phyloP scores from a whole-genome alignment of 768 basidiomycete genomes.

The Mycena rebaudengoi region DNA sequence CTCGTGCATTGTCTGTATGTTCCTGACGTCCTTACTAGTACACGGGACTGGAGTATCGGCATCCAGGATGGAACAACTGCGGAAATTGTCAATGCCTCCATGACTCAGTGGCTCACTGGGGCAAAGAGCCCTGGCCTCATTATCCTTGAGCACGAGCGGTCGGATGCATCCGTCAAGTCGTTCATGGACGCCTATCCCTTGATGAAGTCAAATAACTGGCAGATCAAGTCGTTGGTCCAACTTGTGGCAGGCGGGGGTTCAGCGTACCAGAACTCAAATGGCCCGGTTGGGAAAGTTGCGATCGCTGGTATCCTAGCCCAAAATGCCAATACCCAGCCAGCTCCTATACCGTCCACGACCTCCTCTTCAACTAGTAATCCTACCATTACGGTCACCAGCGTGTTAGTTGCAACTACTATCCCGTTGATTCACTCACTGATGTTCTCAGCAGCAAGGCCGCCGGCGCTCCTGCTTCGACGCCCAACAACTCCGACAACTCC shows the following conservation, averaged over 20 bases:
- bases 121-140: slow-evolving; percentile 82
- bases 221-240: slow-evolving; percentile 61
- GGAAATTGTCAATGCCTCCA: slow-evolving; percentile 52
- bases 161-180: slow-evolving; percentile 62
- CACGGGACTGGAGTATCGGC: slow-evolving; percentile 78
- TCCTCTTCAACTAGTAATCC: no score
- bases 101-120: slow-evolving; percentile 70
- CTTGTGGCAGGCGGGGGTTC: slow-evolving; percentile 47
- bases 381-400: no score
- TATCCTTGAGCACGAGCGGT: slow-evolving; percentile 86
- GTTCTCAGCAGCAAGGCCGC: no score
- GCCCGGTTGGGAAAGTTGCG: slow-evolving; percentile 43
- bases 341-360: no score
- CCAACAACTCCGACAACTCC: no score
- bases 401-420: no score
- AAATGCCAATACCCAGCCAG: no score
- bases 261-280: slow-evolving; percentile 57
- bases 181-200: slow-evolving; percentile 74
- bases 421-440: no score
- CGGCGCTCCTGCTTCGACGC: no score
- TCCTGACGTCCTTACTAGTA: slow-evolving; percentile 54
- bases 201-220: slow-evolving; percentile 78
- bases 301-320: slow-evolving; percentile 28
- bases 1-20: slow-evolving; percentile 29
- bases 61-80: slow-evolving; percentile 51